phyloP scores from a whole-genome alignment of 2,329 filamentous ascomycete genomes.

The Cucurbitaria berberidis region DNA sequence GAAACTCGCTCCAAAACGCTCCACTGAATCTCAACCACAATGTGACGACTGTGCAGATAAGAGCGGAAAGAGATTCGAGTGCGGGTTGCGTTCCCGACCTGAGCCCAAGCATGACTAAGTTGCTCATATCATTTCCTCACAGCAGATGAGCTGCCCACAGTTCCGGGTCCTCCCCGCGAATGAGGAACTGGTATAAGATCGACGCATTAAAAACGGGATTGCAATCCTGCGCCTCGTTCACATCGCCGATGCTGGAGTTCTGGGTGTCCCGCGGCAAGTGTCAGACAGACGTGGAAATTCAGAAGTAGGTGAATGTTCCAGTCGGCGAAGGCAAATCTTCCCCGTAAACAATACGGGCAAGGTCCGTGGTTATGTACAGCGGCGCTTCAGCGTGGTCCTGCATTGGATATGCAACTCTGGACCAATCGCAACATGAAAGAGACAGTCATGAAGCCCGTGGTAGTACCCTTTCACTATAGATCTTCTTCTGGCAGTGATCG shows the following conservation, averaged over 20 bases:
- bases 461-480: conserved; percentile 15
- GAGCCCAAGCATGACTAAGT: conserved; percentile 6
- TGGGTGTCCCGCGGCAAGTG: neutral
- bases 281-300: neutral
- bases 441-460: conserved; percentile 20
- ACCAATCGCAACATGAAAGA: conserved; percentile 26
- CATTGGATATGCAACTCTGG: conserved; percentile 24
- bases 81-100: conserved; percentile 10
- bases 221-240: conserved; percentile 11
- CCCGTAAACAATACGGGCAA: neutral
- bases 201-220: conserved; percentile 20
- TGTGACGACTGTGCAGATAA: conserved; percentile 21
- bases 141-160: conserved; percentile 16
- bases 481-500: conserved; percentile 30
- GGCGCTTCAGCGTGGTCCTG: conserved; percentile 16
- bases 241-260: conserved; percentile 10
- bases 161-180: conserved; percentile 19
- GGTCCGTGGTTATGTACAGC: conserved; percentile 12
- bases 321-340: neutral
- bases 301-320: conserved; percentile 3
- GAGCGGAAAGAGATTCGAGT: conserved; percentile 9
- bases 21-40: conserved; percentile 13
- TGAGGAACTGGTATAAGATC: conserved; percentile 20
- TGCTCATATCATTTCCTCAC: conserved; percentile 9
- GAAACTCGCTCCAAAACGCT: too few species aligned